Percentiles rank a stretch among this genome's conserved stretches.
These are phyloP conservation scores for Naganishia vishniacii DNA, from an alignment of 768 basidiomycete genomes.

Conservation along the genomic window DNA sequence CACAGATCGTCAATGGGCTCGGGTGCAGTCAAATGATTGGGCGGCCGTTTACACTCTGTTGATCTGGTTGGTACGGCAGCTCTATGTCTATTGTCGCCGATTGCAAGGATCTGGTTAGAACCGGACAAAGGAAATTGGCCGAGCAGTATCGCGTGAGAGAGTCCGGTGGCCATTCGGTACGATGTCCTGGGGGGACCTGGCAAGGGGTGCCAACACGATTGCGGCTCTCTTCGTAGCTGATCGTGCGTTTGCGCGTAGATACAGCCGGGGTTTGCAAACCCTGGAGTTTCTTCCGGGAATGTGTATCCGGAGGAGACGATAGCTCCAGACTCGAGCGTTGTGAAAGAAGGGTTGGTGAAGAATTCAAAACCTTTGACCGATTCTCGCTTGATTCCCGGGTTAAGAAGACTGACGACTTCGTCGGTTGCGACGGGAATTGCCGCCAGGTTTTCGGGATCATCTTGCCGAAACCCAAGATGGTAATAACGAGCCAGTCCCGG, in stretches of 20 bases:
- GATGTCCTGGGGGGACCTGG: not conserved
- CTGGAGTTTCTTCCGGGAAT: not conserved
- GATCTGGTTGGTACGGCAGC: conserved; percentile 11
- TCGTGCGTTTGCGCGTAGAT: not conserved
- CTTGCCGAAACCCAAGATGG: not conserved
- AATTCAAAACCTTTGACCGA: not conserved
- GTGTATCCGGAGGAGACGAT: not conserved
- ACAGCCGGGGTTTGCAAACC: not conserved
- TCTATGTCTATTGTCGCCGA: conserved; percentile 20
- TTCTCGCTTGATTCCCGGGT: not conserved
- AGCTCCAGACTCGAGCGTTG: not conserved
- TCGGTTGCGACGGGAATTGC: not conserved
- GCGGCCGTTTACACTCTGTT: not conserved
- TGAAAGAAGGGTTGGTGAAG: not conserved
- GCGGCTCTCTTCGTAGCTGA: not conserved
- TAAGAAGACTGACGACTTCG: not conserved
- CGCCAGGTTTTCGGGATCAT: not conserved
- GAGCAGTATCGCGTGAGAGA: conserved; percentile 18
- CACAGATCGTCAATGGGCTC: conserved; percentile 1
- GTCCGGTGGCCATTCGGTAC: not conserved
- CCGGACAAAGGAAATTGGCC: not conserved
- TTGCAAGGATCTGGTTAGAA: not conserved
- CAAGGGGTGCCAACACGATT: conserved; percentile 1
- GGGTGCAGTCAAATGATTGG: not conserved
- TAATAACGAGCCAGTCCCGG: not conserved